Evolutionary conservation across 257 asterid species (phyloP), one percentile per base, ranked within the genome.

Genomic region (Coffea eugenioides): DNA sequence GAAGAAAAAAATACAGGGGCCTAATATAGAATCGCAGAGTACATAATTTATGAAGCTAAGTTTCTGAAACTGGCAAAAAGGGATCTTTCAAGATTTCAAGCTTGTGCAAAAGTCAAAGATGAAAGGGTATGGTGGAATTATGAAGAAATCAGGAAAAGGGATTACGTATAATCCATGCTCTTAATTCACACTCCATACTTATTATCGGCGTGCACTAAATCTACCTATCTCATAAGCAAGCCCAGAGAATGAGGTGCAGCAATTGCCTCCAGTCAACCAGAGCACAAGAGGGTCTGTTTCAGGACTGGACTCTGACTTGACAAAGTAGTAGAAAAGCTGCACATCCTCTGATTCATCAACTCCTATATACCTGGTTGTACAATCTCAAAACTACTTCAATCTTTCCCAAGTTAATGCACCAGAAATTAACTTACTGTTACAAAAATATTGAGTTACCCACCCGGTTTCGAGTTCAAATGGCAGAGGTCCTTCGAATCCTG

Each of bases 391-490:
- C 1, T 8, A 11, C 14, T 10, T 46, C 36, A 43, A 71, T 3
- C 12, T 2, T 46, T 46, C 11, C 5, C 8, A 6, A 9, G 18
- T 6, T 13, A 48, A 7, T 25, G 5, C 59, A 71, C 6, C 49
- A 68, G 13, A 0, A 68, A 2, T 2, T 68, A 31, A 68, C 21
- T 7, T 56, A 36, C 27, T 69, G 51, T 16, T 20, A 4, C 25
- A 39, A 10, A 15, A 10, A n/a, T 23, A 85, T 85, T 61, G 84
- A 88, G 68, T 88, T 85, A 67, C 64, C 20, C 64, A 56, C 64
- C 64, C 86, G 11, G 86, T 83, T 48, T 80, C 83, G 7, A 83
- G 81, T 14, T 83, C 71, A 66, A 83, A 83, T 23, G 86, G 86
- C 0, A 83, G 81, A 2, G 83, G 86, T 12, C 86, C 83, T 2